Conservation (phyloP, 441 rosid genomes). For the Geranium incanum region DNA sequence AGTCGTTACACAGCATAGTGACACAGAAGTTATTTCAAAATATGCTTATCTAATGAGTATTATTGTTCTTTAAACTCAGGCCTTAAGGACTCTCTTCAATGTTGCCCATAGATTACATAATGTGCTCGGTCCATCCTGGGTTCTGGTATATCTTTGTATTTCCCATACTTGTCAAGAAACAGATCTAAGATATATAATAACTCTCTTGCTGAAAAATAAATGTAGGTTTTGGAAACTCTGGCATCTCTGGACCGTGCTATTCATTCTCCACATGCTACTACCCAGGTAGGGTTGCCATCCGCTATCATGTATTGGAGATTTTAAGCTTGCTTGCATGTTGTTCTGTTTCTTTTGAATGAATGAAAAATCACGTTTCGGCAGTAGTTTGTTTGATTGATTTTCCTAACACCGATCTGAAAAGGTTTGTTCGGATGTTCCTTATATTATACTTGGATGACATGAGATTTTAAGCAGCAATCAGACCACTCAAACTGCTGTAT, state of each 20-base stretch:
- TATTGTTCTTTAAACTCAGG: constrained; percentile 42
- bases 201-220: constrained; percentile 19
- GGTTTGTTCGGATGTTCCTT: not conserved
- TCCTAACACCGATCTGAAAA: not conserved
- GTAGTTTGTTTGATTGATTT: not conserved
- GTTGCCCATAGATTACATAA: constrained; percentile 89
- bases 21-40: constrained; percentile 14
- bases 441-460: not conserved
- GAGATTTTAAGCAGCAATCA: not conserved
- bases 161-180: constrained; percentile 20
- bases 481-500: not conserved
- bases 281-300: constrained; percentile 50
- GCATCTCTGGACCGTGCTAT: constrained; percentile 90
- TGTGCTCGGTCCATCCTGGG: constrained; percentile 98
- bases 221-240: constrained; percentile 92
- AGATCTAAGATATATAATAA: constrained; percentile 11
- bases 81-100: constrained; percentile 94
- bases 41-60: constrained; percentile 25
- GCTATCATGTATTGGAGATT: not conserved
- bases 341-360: not conserved
- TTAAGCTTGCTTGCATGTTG: not conserved
- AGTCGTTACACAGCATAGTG: constrained; percentile 5
- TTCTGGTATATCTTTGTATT: constrained; percentile 62
- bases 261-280: constrained; percentile 92
- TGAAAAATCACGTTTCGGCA: not conserved